Evolutionary conservation across 352 stramenopile species (phyloP), one percentile per base, ranked within the genome.

Genomic region (Phytopythium oedochilum): DNA sequence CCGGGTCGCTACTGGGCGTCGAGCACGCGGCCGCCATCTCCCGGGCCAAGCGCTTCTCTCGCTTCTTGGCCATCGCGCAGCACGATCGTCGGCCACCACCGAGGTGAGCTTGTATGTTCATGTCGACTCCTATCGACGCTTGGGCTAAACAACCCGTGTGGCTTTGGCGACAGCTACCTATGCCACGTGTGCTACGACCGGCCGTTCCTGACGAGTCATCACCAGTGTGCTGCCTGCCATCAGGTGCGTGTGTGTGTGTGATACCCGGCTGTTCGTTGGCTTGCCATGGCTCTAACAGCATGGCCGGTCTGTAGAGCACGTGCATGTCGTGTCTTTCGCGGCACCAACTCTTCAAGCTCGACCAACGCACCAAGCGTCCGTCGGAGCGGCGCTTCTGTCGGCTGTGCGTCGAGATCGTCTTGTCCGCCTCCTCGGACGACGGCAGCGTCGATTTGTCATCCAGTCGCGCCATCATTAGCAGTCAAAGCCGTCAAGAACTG

Each of bases 271-370:
- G n/a, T n/a, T n/a, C n/a, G n/a, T n/a, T n/a, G n/a, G n/a, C n/a
- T n/a, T n/a, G n/a, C n/a, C n/a, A n/a, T n/a, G 26, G 25, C 11
- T 25, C 23, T 17, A 34, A 57, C 38, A n/a, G 3, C 48, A 15
- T 22, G 15, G 0, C 7, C 23, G 3, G 20, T 5, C 25, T 7
- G 42, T 34, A 82, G 66, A 73, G 51, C 35, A 62, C 71, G 11
- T 82, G 71, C 54, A 72, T 70, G 57, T 55, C 63, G 22, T 82
- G 71, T 55, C 70, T 67, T 7, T 44, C 60, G 14, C 49, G 66
- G 31, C 55, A 67, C 12, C 42, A 55, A 48, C 61, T 72, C 38
- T 77, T 74, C 63, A 35, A 60, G 53, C 51, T 77, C 18, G 59
- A 38, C 50, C 32, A 42, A 31, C 71, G 62, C 47, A 34, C 59